Conservation (phyloP, 169 alveolate genomes). For the Cyclospora cayetanensis region DNA sequence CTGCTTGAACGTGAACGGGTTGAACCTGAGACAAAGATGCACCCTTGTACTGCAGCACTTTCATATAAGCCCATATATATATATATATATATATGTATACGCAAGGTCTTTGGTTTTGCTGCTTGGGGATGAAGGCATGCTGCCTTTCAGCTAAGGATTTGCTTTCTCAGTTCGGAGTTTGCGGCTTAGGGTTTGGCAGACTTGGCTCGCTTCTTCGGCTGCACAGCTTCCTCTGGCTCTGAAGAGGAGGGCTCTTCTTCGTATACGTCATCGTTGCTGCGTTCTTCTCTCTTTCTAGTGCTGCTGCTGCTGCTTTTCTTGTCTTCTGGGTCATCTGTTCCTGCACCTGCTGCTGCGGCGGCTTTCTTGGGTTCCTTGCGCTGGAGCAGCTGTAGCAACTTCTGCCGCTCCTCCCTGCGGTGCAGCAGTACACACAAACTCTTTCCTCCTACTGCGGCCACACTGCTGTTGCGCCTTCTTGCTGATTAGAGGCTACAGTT, state of each 20-base stretch:
- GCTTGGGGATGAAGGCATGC: background rate
- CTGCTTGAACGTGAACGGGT: slow-evolving; percentile 45
- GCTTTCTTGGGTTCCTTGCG: background rate
- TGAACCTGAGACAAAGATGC: slow-evolving; percentile 21
- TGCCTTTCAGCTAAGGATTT: background rate
- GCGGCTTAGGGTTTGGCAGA: too few species aligned
- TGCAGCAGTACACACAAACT: background rate
- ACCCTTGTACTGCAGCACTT: too few species aligned
- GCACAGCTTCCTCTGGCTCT: background rate
- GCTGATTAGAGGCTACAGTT: background rate
- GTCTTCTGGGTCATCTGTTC: slow-evolving; percentile 40
- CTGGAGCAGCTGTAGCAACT: slow-evolving; percentile 36
- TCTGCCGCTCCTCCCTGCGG: slow-evolving; percentile 39
- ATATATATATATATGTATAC: too few species aligned
- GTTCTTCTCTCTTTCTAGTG: background rate
- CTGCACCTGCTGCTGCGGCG: slow-evolving; percentile 52
- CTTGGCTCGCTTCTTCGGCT: background rate
- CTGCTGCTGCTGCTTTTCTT: slow-evolving; percentile 60
- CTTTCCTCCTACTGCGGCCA: background rate
- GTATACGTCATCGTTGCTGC: background rate
- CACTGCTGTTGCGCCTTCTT: background rate
- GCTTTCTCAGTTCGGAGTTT: background rate
- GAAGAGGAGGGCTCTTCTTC: background rate
- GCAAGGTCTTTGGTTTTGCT: background rate
- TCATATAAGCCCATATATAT: background rate